Conservation (phyloP, 139 green algal genomes). For the Pleodorina starrii region DNA sequence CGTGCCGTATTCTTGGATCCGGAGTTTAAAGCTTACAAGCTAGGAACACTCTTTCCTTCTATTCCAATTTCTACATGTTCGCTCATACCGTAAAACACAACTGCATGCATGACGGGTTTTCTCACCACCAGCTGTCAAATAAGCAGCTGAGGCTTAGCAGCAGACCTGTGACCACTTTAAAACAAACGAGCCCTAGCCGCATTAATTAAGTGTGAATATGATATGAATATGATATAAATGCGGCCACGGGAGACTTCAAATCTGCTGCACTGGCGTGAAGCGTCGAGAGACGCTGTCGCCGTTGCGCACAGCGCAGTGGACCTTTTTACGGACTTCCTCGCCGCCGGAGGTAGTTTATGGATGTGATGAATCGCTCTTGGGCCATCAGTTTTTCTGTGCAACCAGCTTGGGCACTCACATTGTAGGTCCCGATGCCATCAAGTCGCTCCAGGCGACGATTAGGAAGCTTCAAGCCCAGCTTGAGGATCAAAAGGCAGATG, state of each 20-base stretch:
- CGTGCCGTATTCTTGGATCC: too few relatives aligned
- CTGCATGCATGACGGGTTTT: too few relatives aligned
- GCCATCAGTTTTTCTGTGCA: not conserved
- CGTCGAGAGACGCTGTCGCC: not conserved
- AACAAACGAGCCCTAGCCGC: too few relatives aligned
- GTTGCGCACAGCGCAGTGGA: not conserved
- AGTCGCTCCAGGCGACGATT: slow-evolving; percentile 32
- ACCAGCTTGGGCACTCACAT: not conserved
- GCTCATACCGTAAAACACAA: too few relatives aligned
- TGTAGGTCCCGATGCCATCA: slow-evolving; percentile 40
- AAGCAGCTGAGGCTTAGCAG: too few relatives aligned
- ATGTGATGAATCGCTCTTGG: not conserved
- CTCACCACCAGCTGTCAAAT: too few relatives aligned
- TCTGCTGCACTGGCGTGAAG: slow-evolving; percentile 14
- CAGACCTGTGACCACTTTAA: too few relatives aligned
- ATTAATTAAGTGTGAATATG: too few relatives aligned
- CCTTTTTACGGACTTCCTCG: slow-evolving; percentile 27
- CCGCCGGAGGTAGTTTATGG: not conserved
- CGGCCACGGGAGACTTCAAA: not conserved
- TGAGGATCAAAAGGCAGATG: slow-evolving; percentile 17
- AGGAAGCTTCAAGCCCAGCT: slow-evolving; percentile 12
- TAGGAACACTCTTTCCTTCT: too few relatives aligned
- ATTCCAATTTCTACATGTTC: too few relatives aligned
- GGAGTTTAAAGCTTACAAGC: too few relatives aligned
- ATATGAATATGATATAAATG: too few relatives aligned